Evolutionary conservation across 805 yeast species (phyloP).

Genomic region (Scheffersomyces ergatensis): DNA sequence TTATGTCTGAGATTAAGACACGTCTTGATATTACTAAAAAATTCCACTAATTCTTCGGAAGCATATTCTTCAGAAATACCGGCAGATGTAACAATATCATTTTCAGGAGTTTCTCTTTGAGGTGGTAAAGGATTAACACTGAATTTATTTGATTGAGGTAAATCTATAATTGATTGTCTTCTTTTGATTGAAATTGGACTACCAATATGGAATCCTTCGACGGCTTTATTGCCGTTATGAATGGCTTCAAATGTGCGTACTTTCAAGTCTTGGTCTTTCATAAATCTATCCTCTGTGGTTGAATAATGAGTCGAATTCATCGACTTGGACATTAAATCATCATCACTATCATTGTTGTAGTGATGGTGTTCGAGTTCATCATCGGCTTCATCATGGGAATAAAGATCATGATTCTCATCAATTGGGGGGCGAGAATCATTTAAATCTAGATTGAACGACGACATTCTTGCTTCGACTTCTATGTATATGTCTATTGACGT

Average conservation of each 20-base stretch:
- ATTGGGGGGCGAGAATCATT: background rate
- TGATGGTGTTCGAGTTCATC: constrained; percentile 5
- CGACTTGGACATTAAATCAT: constrained; percentile 27
- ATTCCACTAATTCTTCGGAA: constrained; percentile 62
- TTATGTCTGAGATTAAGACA: constrained; percentile 76
- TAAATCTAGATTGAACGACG: background rate
- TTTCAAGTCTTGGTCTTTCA: constrained; percentile 69
- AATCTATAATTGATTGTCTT: constrained; percentile 38
- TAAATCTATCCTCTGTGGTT: constrained; percentile 59
- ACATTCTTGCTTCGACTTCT: background rate
- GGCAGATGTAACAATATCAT: constrained; percentile 11
- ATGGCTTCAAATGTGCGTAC: constrained; percentile 55
- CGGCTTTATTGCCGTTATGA: constrained; percentile 11
- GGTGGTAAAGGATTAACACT: constrained; percentile 15
- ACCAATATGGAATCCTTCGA: constrained; percentile 2
- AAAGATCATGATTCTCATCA: background rate
- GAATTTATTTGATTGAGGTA: constrained; percentile 9
- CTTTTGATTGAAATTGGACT: constrained; percentile 15
- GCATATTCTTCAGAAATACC: constrained; percentile 51
- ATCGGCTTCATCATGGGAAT: background rate
- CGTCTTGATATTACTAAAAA: constrained; percentile 57
- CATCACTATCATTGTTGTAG: constrained; percentile 16
- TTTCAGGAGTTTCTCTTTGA: background rate
- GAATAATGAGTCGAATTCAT: constrained; percentile 56
- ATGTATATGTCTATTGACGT: no score